Percentiles rank a stretch among this genome's conserved stretches.
Evolutionary conservation across 768 basidiomycete species (phyloP).

Genomic region (Imleria badia): DNA sequence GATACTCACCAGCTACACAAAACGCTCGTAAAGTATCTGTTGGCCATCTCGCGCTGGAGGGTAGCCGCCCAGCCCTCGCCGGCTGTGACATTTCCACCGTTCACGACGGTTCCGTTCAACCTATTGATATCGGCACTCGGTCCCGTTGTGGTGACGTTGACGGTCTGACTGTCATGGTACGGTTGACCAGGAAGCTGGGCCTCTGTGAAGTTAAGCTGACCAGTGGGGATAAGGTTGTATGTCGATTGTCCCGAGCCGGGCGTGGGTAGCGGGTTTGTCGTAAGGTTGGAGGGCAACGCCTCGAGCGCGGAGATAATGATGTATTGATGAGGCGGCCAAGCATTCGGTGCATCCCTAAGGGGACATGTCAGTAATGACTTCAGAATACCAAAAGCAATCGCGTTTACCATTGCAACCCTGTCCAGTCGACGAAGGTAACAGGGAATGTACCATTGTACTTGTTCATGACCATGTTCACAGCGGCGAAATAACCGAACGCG

Average conservation of each 20-base stretch:
- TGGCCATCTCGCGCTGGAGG: conserved; percentile 73
- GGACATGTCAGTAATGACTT: background rate
- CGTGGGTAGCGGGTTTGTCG: conserved; percentile 53
- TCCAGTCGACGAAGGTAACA: conserved; percentile 65
- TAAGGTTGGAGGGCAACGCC: conserved; percentile 70
- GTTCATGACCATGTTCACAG: conserved; percentile 75
- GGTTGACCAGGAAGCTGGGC: conserved; percentile 69
- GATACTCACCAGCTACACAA: conserved; percentile 81
- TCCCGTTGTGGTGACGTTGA: conserved; percentile 53
- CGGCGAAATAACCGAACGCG: conserved; percentile 71
- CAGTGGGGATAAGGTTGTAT: conserved; percentile 67
- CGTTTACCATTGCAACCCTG: conserved; percentile 78
- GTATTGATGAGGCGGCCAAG: conserved; percentile 87
- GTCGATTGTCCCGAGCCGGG: conserved; percentile 52
- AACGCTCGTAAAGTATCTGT: conserved; percentile 79
- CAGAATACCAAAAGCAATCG: background rate
- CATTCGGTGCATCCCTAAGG: conserved; percentile 78
- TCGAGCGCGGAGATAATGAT: conserved; percentile 76
- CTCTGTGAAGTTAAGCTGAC: conserved; percentile 82
- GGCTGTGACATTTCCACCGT: conserved; percentile 61
- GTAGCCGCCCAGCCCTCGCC: conserved; percentile 67
- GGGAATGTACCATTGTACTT: conserved; percentile 89
- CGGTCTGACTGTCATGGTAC: conserved; percentile 33
- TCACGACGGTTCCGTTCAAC: conserved; percentile 54
- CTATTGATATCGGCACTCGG: conserved; percentile 60